These are phyloP conservation scores for Seminavis robusta DNA, from an alignment of 108 stramenopile species.

Conservation along the genomic window DNA sequence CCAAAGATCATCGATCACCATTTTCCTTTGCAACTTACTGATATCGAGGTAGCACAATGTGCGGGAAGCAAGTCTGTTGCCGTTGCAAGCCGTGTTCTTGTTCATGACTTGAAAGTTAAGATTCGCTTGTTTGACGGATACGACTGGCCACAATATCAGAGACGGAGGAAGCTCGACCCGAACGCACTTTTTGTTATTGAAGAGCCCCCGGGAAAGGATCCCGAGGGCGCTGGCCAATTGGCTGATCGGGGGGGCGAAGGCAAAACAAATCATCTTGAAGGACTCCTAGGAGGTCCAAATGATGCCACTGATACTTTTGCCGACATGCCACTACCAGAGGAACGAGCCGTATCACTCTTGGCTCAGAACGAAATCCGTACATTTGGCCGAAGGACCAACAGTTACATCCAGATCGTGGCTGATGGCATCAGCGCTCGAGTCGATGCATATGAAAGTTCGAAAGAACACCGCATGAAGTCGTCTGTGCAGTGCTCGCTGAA, in stretches of 20 bases:
- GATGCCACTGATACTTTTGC: slow-evolving; percentile 22
- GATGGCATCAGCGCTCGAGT: slow-evolving; percentile 54
- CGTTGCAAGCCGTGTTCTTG: slow-evolving; percentile 46
- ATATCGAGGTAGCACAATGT: slow-evolving; percentile 51
- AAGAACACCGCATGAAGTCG: slow-evolving; percentile 59
- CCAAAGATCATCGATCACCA: slow-evolving; percentile 71
- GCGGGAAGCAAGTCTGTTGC: slow-evolving; percentile 38
- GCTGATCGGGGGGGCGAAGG: slow-evolving; percentile 4
- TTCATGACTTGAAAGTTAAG: slow-evolving; percentile 54
- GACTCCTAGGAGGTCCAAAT: slow-evolving; percentile 39
- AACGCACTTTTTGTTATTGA: slow-evolving; percentile 43
- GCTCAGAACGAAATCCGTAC: slow-evolving; percentile 33
- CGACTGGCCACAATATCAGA: slow-evolving; percentile 57
- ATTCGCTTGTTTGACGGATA: slow-evolving; percentile 77
- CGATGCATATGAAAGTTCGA: slow-evolving; percentile 49
- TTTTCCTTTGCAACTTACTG: slow-evolving; percentile 52
- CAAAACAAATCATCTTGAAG: slow-evolving; percentile 46
- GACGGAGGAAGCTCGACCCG: slow-evolving; percentile 1
- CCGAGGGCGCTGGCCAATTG: neutral
- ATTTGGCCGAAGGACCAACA: slow-evolving; percentile 38
- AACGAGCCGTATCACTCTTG: slow-evolving; percentile 26
- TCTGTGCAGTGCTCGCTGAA: slow-evolving; percentile 53
- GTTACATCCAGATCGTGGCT: slow-evolving; percentile 62
- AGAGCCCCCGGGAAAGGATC: slow-evolving; percentile 7
- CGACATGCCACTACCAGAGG: slow-evolving; percentile 54